Evolutionary conservation across 148 eudicot genomes (phyloP), one percentile per base, ranked within the genome.

Genomic region (Camellia japonica): DNA sequence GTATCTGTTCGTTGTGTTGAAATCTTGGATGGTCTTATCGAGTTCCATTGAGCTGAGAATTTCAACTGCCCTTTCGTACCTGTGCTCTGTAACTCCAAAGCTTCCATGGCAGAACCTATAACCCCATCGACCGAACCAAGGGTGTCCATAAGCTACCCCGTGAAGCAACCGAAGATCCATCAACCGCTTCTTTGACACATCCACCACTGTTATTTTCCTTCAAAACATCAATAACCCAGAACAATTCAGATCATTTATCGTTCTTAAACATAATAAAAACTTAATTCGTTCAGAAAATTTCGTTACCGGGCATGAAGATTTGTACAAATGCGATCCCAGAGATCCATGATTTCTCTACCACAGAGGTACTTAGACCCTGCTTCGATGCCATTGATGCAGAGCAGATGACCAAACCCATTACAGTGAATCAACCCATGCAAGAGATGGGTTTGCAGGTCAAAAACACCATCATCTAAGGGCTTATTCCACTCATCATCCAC

Each of bases 71-170:
- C 83, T 86, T 8, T 88, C 83, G 68, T 91, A 93, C 30, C 89
- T 85, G 65, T 83, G 89, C 30, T 86, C 83, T 23, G 79, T 82
- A 77, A 90, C 94, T 11, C 97, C 96, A 71, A 90, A 95, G 83
- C 97, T 89, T 9, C 98, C 98, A 81, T 79, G 90, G 81, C 74
- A 82, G 72, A 95, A 91, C 61, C 83, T 82, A 73, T 95, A 95
- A 1, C 89, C 97, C 98, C 98, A 95, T 74, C 85, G 88, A 10
- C 97, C 97, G 52, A 95, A 95, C 98, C 97, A 95, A 6, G 97
- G 80, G 41, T 85, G 86, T 2, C 97, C 98, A 52, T 93, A 93
- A 15, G 98, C 90, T 42, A 95, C 82, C 30, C 94, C 93, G 54
- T 95, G 87, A 5, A 95, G 92, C 66, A 95, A 81, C 10, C 98